Base-by-base conservation (phyloP, 1,284 basidiomycete genomes). In the Fomitopsis pinicola region DNA sequence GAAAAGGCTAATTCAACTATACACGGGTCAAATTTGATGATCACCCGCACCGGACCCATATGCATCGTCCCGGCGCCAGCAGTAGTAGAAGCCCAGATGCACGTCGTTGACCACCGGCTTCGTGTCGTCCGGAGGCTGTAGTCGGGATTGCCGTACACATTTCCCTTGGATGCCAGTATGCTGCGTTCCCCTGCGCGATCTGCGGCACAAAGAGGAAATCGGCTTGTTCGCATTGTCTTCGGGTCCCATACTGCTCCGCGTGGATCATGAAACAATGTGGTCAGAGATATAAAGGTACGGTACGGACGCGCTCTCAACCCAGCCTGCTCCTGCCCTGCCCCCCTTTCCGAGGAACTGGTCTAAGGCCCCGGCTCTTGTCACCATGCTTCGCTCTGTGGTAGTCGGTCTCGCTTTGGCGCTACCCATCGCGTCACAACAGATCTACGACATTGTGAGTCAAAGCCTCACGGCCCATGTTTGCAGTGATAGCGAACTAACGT, bases 361-460 rank as follows among this genome's bases (percentile, higher is more conserved):
- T 40, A 5, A 19, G 12, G 35, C 35, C n/a, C 35, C 1, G 36
- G 52, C 9, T 26, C 22, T 54, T 26, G n/a, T 14, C 35, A 68
- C 68, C 66, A 61, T 61, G 40, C 30, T 46, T 14, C 48, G 59
- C 17, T 54, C 56, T 8, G 17, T 63, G 5, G 53, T 57, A 6
- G 50, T 61, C 7, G 46, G 60, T 22, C 44, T 63, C 33, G 57
- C 61, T 15, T 26, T 66, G 22, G 57, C 67, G 28, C 55, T 59
- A 6, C 63, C 67, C 30, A 61, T 63, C 26, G 60, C 64, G 17
- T 63, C 68, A 33, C 73, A 75, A 57, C 71, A 73, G 59, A 77
- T 77, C 38, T 77, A 71, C 62, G 75, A 77, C 63, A 68, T 77
- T 42, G 75, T 77, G 40, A 22, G 72, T 68, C n/a, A n/a, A n/a